Evolutionary conservation across 495 filamentous ascomycete species (phyloP).

Genomic region (Pyronema domesticum): DNA sequence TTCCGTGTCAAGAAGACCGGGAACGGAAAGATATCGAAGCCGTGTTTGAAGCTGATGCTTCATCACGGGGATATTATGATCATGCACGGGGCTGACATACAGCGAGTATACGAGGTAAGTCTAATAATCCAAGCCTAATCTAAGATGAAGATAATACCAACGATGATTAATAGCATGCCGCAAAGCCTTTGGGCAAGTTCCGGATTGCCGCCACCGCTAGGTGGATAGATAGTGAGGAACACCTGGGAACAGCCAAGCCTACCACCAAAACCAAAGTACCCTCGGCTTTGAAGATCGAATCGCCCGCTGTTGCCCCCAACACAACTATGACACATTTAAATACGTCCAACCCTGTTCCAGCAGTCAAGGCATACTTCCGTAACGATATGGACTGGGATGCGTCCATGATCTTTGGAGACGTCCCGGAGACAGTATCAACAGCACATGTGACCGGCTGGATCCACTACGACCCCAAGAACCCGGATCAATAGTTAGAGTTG

Average conservation of each 20-base stretch:
- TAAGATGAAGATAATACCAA: background rate
- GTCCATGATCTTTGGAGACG: no score
- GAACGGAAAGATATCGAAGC: no score
- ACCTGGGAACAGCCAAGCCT: background rate
- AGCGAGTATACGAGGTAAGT: conserved; percentile 53
- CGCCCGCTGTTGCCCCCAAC: no score
- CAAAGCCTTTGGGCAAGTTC: conserved; percentile 16
- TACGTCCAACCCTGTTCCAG: no score
- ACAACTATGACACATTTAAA: no score
- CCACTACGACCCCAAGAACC: no score
- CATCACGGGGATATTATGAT: conserved; percentile 66
- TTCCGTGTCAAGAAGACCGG: conserved; percentile 42
- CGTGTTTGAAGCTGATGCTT: conserved; percentile 26
- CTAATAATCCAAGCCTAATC: background rate
- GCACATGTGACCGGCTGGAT: no score
- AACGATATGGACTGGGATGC: no score
- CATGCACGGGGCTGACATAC: conserved; percentile 59
- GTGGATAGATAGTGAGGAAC: conserved; percentile 7
- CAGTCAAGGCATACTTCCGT: no score
- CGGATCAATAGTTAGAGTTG: no score
- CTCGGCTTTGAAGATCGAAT: no score
- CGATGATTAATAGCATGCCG: conserved; percentile 11
- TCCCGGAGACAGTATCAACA: no score
- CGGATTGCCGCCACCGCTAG: conserved; percentile 23
- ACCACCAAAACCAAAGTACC: background rate